Conservation (phyloP, 2,329 filamentous ascomycete species). For the Cercospora sp. region DNA sequence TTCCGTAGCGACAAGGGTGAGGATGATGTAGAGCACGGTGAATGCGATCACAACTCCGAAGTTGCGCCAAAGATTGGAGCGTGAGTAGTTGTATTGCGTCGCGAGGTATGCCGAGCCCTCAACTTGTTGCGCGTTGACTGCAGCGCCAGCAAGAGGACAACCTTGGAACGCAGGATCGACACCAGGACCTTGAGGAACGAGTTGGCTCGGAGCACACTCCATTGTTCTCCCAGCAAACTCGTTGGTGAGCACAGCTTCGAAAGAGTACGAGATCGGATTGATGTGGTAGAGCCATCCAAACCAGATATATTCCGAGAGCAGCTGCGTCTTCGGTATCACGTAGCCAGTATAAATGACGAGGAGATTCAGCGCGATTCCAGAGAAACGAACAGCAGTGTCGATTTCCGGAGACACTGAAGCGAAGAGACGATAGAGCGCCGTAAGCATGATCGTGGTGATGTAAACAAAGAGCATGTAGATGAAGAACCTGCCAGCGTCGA, state of each 20-base stretch:
- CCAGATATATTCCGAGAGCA: slow-evolving; percentile 63
- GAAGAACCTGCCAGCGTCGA: slow-evolving; percentile 63
- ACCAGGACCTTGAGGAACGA: slow-evolving; percentile 61
- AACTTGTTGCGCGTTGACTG: slow-evolving; percentile 53
- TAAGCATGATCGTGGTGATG: slow-evolving; percentile 62
- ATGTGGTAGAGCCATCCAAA: slow-evolving; percentile 62
- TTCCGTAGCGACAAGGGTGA: slow-evolving; percentile 72
- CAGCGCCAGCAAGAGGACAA: slow-evolving; percentile 62
- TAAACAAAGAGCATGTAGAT: slow-evolving; percentile 67
- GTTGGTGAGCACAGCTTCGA: slow-evolving; percentile 67
- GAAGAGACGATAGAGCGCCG: slow-evolving; percentile 66
- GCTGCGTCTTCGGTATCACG: slow-evolving; percentile 64
- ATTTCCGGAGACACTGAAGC: slow-evolving; percentile 64
- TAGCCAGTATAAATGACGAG: slow-evolving; percentile 66
- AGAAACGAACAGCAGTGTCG: slow-evolving; percentile 66
- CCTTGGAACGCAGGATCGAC: slow-evolving; percentile 59
- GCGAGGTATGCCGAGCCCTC: slow-evolving; percentile 57
- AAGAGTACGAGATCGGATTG: slow-evolving; percentile 59
- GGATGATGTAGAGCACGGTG: slow-evolving; percentile 68
- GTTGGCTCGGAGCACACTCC: slow-evolving; percentile 58
- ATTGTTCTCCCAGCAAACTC: slow-evolving; percentile 62
- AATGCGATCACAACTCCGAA: slow-evolving; percentile 78
- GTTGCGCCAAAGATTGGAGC: slow-evolving; percentile 67
- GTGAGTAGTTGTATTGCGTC: slow-evolving; percentile 57
- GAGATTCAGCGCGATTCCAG: slow-evolving; percentile 62